Evolutionary conservation across 1,284 basidiomycete species (phyloP), one percentile per base, ranked within the genome.

Genomic region (Irpex sp.): DNA sequence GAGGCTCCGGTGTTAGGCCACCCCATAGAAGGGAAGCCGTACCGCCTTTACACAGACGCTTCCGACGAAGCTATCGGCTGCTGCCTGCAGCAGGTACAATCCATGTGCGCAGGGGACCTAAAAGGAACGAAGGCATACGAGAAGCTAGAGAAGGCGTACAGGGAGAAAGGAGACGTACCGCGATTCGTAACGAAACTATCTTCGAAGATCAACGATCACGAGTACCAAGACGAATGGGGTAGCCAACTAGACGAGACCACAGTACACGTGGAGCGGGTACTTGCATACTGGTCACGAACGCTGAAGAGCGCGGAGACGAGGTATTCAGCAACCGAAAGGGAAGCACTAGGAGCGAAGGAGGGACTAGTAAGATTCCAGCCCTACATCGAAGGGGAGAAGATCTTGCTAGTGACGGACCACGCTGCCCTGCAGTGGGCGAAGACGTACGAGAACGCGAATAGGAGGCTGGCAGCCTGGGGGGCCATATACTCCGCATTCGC

Each of bases 51-150:
- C 28, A 28, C 28, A 1, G 28, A 28, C 5, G 28, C 28, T 3
- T 28, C 28, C 5, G 70, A 73, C 58, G 57, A 65, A 33, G 74
- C 68, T 0, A 23, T 74, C 0, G 72, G 67, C 0, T 67, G 67
- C n/a, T 65, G 65, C 19, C 65, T 75, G 1, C 73, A 76, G 58
- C 74, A 72, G 61, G 64, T 74, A 8, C 68, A 74, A 45, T 68
- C 70, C 0, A 75, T 79, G 4, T 7, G 7, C 16, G 58, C 78
- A 0, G 10, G 54, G 3, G 77, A 79, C 56, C 61, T 80, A 14
- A 67, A 68, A 53, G 75, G 74, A 0, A 79, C 77, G 0, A 63
- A 64, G 33, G 56, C 63, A 0, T 78, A 78, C 59, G 68, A 76
- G 1, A 49, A 65, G 9, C 63, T 74, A 33, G 59, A 1, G 16